Evolutionary conservation across 2,329 filamentous ascomycete genomes (phyloP), one percentile per base, ranked within the genome.

Genomic region (Alternaria sp.): DNA sequence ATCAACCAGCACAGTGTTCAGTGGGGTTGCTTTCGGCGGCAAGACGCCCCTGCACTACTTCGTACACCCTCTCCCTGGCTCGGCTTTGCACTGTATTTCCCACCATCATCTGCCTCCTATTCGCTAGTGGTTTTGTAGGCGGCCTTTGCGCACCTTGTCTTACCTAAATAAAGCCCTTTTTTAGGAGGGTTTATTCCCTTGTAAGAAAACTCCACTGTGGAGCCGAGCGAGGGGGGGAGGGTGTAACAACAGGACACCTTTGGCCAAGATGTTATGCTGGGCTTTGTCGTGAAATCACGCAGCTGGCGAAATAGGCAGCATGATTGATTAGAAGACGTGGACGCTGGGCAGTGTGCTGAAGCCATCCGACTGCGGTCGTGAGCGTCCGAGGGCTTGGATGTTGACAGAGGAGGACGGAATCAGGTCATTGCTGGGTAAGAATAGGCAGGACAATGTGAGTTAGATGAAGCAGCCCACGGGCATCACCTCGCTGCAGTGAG

Each of bases 11-110:
- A 29, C 21, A 41, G 50, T 41, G 33, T 51, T 53, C 24, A 29
- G 50, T 34, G 40, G 54, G 52, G 39, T 31, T 28, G 53, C 26
- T 41, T 46, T 52, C 40, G 52, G 62, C 63, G 62, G 63, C 48
- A 65, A 61, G 34, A 48, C 31, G 17, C 17, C 17, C 17, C 17
- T 17, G 17, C 17, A 17, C 17, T 17, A 17, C n/a, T n/a, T n/a
- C n/a, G n/a, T n/a, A n/a, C 17, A 17, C 17, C 17, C 17, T 17
- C 17, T 17, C 1, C 17, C 17, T 17, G 17, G 17, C 17, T 17
- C 17, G 17, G 17, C 17, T 17, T 17, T 17, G 17, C 17, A 17
- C 17, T 17, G 17, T 17, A 17, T 17, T 17, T 17, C 17, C 17
- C 17, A 17, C 17, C 17, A 17, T 17, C 17, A 17, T 17, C 17